phyloP scores from a whole-genome alignment of 1,284 basidiomycete genomes.

The Psilocybe mexicana region DNA sequence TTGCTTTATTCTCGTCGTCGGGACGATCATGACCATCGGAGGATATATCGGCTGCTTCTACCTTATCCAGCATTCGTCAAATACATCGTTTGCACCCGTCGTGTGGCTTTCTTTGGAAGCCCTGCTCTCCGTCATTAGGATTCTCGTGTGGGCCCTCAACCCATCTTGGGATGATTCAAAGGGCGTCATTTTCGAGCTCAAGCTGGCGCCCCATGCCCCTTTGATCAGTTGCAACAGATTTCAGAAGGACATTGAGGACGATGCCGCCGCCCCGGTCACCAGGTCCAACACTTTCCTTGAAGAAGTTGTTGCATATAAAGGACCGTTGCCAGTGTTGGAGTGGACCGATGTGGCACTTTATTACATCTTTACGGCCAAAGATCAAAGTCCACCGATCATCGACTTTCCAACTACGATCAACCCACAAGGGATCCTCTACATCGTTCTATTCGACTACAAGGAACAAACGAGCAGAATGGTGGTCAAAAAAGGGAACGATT shows the following conservation, averaged over 20 bases:
- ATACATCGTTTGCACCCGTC: neutral
- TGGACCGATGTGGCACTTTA: conserved; percentile 4
- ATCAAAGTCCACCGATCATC: neutral
- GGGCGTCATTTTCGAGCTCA: conserved; percentile 6
- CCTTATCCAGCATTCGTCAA: conserved; percentile 5
- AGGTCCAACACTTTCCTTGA: conserved; percentile 5
- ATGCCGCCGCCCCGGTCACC: neutral
- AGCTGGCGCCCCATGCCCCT: conserved; percentile 10
- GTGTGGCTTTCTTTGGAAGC: conserved; percentile 12
- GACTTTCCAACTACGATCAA: neutral
- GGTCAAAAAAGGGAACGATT: neutral
- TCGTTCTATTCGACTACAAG: conserved; percentile 9
- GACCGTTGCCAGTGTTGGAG: conserved; percentile 6
- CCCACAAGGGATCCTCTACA: conserved; percentile 7
- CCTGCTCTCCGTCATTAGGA: conserved; percentile 7
- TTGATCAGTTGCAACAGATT: conserved; percentile 10
- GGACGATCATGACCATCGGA: neutral
- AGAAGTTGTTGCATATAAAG: conserved; percentile 10
- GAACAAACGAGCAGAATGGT: conserved; percentile 10
- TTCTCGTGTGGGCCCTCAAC: conserved; percentile 13
- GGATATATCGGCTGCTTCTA: conserved; percentile 16
- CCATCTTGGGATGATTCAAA: conserved; percentile 12
- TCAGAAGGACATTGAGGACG: conserved; percentile 1
- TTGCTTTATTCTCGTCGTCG: neutral
- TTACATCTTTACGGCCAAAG: conserved; percentile 7